phyloP scores from a whole-genome alignment of 2,329 filamentous ascomycete species.

The Ophiostoma himal-ulmi region DNA sequence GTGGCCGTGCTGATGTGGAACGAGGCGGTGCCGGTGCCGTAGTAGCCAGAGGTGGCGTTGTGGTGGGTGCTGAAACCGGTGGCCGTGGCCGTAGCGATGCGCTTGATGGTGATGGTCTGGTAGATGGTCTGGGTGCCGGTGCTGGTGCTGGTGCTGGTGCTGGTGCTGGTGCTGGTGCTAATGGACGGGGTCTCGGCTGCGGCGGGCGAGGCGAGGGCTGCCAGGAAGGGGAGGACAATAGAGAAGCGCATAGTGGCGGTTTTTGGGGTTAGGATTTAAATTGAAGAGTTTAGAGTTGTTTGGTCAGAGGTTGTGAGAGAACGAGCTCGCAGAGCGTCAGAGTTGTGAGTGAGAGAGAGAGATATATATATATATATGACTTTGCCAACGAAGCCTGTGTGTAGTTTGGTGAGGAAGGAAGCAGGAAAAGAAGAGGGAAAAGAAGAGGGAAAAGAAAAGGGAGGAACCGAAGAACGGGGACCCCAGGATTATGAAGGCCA shows the following conservation, averaged over 20 bases:
- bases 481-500: conserved; percentile 6
- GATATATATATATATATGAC: too few species aligned
- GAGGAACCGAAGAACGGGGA: background rate
- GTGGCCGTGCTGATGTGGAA: conserved; percentile 9
- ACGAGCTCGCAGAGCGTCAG: conserved; percentile 12
- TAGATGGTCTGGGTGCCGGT: conserved; percentile 49
- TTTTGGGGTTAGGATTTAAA: background rate
- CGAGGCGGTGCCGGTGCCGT: conserved; percentile 7
- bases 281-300: background rate
- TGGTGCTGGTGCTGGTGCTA: conserved; percentile 45
- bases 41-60: conserved; percentile 13
- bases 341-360: background rate
- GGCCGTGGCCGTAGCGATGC: conserved; percentile 19
- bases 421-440: too few species aligned
- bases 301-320: background rate
- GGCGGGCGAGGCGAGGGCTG: background rate
- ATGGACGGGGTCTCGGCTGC: conserved; percentile 33
- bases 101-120: conserved; percentile 39
- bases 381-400: conserved; percentile 15
- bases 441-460: too few species aligned
- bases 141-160: conserved; percentile 35
- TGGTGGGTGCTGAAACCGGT: conserved; percentile 3
- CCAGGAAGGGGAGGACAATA: conserved; percentile 10
- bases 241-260: conserved; percentile 12
- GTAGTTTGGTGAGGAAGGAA: conserved; percentile 4